A percentile compares a stretch with the other conserved stretches of the same genome.
These are phyloP conservation scores for Dacryopinax primogenitus DNA, from an alignment of 768 basidiomycete species.

Conservation along the genomic window DNA sequence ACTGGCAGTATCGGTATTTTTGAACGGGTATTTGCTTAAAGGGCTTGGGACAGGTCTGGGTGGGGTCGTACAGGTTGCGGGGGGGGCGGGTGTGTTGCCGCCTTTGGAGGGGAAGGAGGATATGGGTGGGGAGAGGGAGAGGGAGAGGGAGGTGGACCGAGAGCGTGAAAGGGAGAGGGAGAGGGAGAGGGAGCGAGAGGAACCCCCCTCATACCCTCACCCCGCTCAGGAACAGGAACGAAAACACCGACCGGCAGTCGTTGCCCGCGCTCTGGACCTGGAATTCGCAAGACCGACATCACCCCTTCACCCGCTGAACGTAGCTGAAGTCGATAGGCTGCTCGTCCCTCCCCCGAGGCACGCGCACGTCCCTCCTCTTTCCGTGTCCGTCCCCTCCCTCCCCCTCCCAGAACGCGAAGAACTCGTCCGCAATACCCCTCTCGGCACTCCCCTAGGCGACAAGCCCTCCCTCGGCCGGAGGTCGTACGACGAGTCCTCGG, in stretches of 20 bases:
- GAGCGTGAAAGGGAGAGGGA: slow-evolving; percentile 9
- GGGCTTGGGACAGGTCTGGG: slow-evolving; percentile 30
- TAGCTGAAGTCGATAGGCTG: neutral
- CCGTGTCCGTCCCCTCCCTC: neutral
- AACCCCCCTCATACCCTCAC: slow-evolving; percentile 13
- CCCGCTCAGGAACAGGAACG: no score
- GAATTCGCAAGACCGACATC: neutral
- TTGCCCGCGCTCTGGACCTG: neutral
- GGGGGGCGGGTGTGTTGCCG: neutral
- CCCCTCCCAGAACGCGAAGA: neutral
- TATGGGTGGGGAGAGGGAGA: neutral
- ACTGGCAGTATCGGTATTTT: slow-evolving; percentile 68
- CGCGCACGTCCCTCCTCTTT: neutral
- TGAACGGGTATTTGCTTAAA: slow-evolving; percentile 90
- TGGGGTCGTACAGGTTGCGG: slow-evolving; percentile 3
- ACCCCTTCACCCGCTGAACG: neutral
- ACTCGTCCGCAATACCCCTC: neutral
- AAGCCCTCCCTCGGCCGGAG: slow-evolving; percentile 22
- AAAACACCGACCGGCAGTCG: neutral
- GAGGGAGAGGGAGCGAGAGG: slow-evolving; percentile 10
- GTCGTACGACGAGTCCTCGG: slow-evolving; percentile 61
- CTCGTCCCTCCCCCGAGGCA: neutral
- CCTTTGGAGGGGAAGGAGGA: neutral
- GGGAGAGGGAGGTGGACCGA: slow-evolving; percentile 9
- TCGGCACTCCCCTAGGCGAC: slow-evolving; percentile 3